Conservation (phyloP, 2,329 filamentous ascomycete species). For the Verticillium klebahnii region DNA sequence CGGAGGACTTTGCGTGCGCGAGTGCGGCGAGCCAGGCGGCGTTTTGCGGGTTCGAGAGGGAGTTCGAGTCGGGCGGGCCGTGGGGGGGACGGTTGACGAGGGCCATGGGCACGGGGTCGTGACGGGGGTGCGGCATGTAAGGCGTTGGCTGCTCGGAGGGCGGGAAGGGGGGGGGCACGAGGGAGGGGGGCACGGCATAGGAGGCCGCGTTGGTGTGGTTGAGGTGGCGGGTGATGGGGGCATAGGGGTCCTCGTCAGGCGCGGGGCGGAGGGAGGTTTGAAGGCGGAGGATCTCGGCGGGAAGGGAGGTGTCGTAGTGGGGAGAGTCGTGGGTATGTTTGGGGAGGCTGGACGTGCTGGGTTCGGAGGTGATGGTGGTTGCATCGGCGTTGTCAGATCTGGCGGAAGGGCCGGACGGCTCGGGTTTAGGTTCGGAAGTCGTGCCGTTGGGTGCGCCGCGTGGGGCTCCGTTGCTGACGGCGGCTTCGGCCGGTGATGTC, state of each 20-base stretch:
- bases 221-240: conserved; percentile 60
- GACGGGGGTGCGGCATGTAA: conserved; percentile 51
- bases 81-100: conserved; percentile 66
- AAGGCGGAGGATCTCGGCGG: conserved; percentile 56
- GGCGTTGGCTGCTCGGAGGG: conserved; percentile 56
- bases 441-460: not conserved
- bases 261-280: conserved; percentile 51
- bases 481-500: not conserved
- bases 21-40: conserved; percentile 69
- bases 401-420: not conserved
- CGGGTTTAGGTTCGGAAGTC: not conserved
- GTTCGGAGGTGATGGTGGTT: not conserved
- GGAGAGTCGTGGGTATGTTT: conserved; percentile 55
- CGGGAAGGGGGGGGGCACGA: not conserved
- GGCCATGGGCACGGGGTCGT: conserved; percentile 63
- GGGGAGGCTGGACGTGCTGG: conserved; percentile 27
- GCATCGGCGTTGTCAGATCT: not conserved
- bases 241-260: conserved; percentile 45
- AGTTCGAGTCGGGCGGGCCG: conserved; percentile 57
- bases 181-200: not conserved
- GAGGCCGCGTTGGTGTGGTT: conserved; percentile 35
- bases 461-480: not conserved
- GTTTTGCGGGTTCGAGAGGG: conserved; percentile 66
- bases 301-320: conserved; percentile 60
- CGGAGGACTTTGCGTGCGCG: conserved; percentile 53